Conservation (phyloP, 106 monocot genomes). For the Apostasia shenzhenica region DNA sequence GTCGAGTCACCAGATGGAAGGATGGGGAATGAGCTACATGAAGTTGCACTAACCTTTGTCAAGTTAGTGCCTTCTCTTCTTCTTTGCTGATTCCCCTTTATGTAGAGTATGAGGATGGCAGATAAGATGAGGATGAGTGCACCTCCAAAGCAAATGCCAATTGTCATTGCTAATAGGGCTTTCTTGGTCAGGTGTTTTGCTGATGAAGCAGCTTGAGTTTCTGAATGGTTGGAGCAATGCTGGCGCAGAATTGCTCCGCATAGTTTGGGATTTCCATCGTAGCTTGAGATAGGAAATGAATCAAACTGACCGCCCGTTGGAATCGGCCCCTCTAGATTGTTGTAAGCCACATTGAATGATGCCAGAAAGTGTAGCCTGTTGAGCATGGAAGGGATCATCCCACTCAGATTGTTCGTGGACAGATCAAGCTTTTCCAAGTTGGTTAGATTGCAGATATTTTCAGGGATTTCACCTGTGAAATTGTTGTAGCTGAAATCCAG, state of each 20-base stretch:
- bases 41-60: not conserved
- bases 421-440: constrained; percentile 4
- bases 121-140: not conserved
- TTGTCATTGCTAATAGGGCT: not conserved
- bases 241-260: not conserved
- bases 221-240: constrained; percentile 1
- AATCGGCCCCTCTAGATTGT: constrained; percentile 7
- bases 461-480: constrained; percentile 7
- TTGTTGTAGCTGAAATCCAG: constrained; percentile 1
- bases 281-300: constrained; percentile 4
- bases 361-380: constrained; percentile 5
- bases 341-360: constrained; percentile 6
- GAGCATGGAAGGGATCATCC: constrained; percentile 9
- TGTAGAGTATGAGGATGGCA: not conserved
- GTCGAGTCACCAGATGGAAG: not conserved
- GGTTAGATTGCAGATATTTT: constrained; percentile 11
- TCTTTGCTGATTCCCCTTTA: not conserved
- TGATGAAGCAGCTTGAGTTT: not conserved
- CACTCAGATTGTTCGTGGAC: constrained; percentile 2
- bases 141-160: constrained; percentile 5
- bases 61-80: too few relatives aligned
- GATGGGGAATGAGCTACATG: not conserved
- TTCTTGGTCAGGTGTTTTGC: constrained; percentile 1
- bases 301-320: constrained; percentile 6
- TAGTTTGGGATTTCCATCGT: constrained; percentile 8